A percentile compares a stretch with the other conserved stretches of the same genome.
phyloP scores from a whole-genome alignment of 768 basidiomycete genomes.

The Plicaturopsis crispa region DNA sequence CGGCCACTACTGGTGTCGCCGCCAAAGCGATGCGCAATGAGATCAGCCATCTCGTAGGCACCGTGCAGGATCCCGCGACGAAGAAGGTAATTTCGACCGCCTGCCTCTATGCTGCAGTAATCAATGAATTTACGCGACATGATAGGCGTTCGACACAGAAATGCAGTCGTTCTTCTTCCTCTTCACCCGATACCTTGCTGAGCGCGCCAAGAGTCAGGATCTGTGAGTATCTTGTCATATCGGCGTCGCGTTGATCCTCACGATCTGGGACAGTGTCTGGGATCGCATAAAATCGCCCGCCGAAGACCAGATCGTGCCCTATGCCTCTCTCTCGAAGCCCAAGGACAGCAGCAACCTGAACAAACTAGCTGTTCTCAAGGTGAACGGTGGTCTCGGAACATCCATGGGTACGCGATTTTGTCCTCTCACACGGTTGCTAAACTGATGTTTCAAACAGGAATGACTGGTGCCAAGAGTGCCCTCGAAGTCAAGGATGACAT shows the following conservation, averaged over 20 bases:
- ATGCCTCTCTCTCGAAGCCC: slow-evolving; percentile 58
- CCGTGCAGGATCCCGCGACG: slow-evolving; percentile 69
- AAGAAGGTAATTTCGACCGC: slow-evolving; percentile 60
- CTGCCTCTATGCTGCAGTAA: slow-evolving; percentile 9
- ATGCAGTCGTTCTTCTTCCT: slow-evolving; percentile 96
- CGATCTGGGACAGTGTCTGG: slow-evolving; percentile 62
- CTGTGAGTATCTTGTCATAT: slow-evolving; percentile 47
- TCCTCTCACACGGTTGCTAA: not conserved
- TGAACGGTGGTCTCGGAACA: slow-evolving; percentile 90
- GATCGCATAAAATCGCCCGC: slow-evolving; percentile 84
- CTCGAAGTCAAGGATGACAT: slow-evolving; percentile 96
- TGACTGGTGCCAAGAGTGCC: slow-evolving; percentile 85
- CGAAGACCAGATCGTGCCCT: slow-evolving; percentile 79
- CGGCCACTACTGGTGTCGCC: slow-evolving; percentile 90
- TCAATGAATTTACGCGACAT: slow-evolving; percentile 12
- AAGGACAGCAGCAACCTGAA: slow-evolving; percentile 62
- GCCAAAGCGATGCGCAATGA: slow-evolving; percentile 98
- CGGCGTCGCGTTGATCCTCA: slow-evolving; percentile 2
- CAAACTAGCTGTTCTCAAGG: slow-evolving; percentile 93
- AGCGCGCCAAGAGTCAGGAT: slow-evolving; percentile 80
- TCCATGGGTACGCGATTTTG: slow-evolving; percentile 57
- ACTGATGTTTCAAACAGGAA: slow-evolving; percentile 38
- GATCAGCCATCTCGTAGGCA: slow-evolving; percentile 86
- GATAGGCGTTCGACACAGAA: slow-evolving; percentile 84
- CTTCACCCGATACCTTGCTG: slow-evolving; percentile 89